A percentile compares a stretch with the other conserved stretches of the same genome.
Conservation (phyloP, 1,284 basidiomycete species). For the Vanrija humicola region DNA sequence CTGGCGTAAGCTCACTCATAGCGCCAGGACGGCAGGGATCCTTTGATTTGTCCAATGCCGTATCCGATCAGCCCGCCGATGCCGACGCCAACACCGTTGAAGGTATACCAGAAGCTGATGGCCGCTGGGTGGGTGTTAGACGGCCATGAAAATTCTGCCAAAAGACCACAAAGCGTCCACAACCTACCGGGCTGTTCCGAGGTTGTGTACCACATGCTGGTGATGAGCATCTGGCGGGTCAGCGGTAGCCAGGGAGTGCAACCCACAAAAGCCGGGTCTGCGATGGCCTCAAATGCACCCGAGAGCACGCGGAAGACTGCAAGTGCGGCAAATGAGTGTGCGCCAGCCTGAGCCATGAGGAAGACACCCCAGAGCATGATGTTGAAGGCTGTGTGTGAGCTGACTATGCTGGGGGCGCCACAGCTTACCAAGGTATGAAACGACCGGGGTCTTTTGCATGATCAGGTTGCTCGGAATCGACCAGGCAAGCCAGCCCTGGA, state of each 20-base stretch:
- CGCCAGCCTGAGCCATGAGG: slow-evolving; percentile 51
- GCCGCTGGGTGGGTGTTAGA: slow-evolving; percentile 3
- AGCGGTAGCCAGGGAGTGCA: too few relatives aligned
- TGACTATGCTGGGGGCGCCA: too few relatives aligned
- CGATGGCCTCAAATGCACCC: slow-evolving; percentile 48
- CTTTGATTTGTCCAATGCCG: slow-evolving; percentile 40
- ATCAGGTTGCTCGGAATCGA: too few relatives aligned
- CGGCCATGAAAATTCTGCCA: too few relatives aligned
- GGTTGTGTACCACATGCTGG: slow-evolving; percentile 36
- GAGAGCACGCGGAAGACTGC: slow-evolving; percentile 48
- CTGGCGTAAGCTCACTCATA: slow-evolving; percentile 29
- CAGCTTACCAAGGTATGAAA: too few relatives aligned
- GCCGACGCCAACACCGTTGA: slow-evolving; percentile 38
- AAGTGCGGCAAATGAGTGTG: slow-evolving; percentile 46
- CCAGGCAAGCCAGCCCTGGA: too few relatives aligned
- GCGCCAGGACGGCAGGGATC: slow-evolving; percentile 34
- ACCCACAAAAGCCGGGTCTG: slow-evolving; percentile 38
- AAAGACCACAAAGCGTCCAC: too few relatives aligned
- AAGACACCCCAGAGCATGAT: slow-evolving; percentile 52
- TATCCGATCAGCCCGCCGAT: slow-evolving; percentile 38
- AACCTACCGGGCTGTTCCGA: slow-evolving; percentile 32
- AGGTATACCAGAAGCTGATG: slow-evolving; percentile 38
- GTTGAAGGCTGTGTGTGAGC: not conserved
- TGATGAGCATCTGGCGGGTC: slow-evolving; percentile 13
- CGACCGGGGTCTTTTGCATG: too few relatives aligned